Percentiles rank a stretch among this genome's conserved stretches.
These are phyloP conservation scores for Termitomyces titanicus DNA, from an alignment of 768 basidiomycete genomes.

Conservation along the genomic window DNA sequence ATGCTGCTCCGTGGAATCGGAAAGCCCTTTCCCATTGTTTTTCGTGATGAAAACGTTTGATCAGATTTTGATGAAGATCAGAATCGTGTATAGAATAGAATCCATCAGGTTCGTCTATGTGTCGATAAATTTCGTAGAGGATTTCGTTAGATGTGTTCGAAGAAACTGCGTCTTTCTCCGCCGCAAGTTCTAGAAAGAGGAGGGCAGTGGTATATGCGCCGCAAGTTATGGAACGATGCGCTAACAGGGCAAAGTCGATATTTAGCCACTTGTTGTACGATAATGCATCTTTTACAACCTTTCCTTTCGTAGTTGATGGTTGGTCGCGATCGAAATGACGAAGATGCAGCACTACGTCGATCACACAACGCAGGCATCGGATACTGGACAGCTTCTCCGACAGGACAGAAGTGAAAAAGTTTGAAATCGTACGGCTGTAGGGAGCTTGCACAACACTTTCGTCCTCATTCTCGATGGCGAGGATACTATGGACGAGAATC, in stretches of 20 bases:
- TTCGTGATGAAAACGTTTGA: constrained; percentile 90
- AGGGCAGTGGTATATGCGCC: constrained; percentile 89
- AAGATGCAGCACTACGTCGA: constrained; percentile 77
- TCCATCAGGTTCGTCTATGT: constrained; percentile 97
- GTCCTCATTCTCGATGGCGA: constrained; percentile 33
- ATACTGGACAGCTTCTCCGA: constrained; percentile 30
- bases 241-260: constrained; percentile 70
- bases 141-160: constrained; percentile 52
- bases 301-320: not conserved
- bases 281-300: constrained; percentile 25
- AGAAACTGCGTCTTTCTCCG: constrained; percentile 38
- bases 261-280: constrained; percentile 79
- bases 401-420: constrained; percentile 59
- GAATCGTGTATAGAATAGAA: constrained; percentile 90
- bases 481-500: constrained; percentile 65
- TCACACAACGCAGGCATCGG: constrained; percentile 53
- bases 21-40: constrained; percentile 91
- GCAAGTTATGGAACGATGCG: constrained; percentile 67
- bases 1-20: constrained; percentile 79
- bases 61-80: constrained; percentile 75
- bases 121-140: constrained; percentile 88
- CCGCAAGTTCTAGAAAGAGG: constrained; percentile 81
- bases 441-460: constrained; percentile 17
- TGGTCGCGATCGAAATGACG: constrained; percentile 57
- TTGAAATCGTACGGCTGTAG: constrained; percentile 36